Conservation (phyloP, 495 filamentous ascomycete genomes). For the Beverwykella pulmonaria region DNA sequence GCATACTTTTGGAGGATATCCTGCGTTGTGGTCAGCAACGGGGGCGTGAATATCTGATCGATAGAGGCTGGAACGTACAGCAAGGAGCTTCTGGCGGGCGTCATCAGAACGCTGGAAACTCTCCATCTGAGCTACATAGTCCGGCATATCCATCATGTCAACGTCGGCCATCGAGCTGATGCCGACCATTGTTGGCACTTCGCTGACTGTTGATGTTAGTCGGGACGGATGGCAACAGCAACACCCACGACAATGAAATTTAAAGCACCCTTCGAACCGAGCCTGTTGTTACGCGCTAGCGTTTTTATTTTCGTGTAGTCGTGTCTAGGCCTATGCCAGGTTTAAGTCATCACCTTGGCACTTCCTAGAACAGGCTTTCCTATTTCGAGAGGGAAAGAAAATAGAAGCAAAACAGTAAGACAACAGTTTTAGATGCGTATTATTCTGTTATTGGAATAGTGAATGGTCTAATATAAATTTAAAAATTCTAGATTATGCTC, state of each 20-base stretch:
- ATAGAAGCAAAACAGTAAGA: no score
- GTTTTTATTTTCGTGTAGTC: not conserved
- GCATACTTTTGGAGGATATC: slow-evolving; percentile 30
- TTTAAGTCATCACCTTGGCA: no score
- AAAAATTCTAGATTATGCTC: no score
- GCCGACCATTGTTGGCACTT: slow-evolving; percentile 20
- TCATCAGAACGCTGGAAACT: slow-evolving; percentile 35
- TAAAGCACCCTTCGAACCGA: slow-evolving; percentile 11
- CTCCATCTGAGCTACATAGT: slow-evolving; percentile 32
- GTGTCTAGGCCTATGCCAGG: no score
- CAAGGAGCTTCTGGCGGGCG: slow-evolving; percentile 30
- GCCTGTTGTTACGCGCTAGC: not conserved
- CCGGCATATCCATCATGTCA: slow-evolving; percentile 11
- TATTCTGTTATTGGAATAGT: no score
- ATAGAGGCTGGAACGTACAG: slow-evolving; percentile 13
- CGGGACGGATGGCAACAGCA: not conserved
- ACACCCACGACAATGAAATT: not conserved
- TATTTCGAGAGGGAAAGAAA: no score
- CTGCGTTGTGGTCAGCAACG: slow-evolving; percentile 13
- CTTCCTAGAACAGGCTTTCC: no score
- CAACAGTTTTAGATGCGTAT: no score
- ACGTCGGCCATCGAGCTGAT: slow-evolving; percentile 13
- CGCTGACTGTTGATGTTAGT: not conserved
- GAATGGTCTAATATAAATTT: no score
- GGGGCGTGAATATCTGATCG: not conserved